Evolutionary conservation across 2,329 filamentous ascomycete species (phyloP).

Genomic region (Cyanodermella asteris): DNA sequence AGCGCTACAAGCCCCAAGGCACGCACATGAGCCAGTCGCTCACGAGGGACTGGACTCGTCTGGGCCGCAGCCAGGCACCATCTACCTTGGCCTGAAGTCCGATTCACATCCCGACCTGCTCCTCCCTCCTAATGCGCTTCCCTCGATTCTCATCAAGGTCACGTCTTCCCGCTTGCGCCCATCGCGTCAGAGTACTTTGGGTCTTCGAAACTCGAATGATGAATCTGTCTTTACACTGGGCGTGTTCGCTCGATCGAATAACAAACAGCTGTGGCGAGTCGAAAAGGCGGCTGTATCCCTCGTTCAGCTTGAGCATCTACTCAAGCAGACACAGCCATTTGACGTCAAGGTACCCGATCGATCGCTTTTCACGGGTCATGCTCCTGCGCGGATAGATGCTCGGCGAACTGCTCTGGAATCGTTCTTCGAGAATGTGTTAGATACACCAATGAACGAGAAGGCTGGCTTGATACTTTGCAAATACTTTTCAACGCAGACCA

Average conservation of each 20-base stretch:
- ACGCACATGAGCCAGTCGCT: too few relatives aligned
- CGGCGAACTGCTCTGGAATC: slow-evolving; percentile 57
- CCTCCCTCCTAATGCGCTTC: slow-evolving; percentile 69
- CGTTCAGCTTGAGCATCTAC: slow-evolving; percentile 55
- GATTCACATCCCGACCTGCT: slow-evolving; percentile 75
- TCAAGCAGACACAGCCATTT: slow-evolving; percentile 55
- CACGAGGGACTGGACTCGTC: too few relatives aligned
- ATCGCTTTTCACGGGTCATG: slow-evolving; percentile 72
- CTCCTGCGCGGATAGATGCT: slow-evolving; percentile 80
- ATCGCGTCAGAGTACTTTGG: slow-evolving; percentile 65
- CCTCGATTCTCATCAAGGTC: slow-evolving; percentile 66
- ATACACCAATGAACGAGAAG: slow-evolving; percentile 56
- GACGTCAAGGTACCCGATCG: slow-evolving; percentile 62
- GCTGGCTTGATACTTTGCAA: slow-evolving; percentile 66
- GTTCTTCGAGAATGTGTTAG: slow-evolving; percentile 69
- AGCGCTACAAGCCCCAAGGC: too few relatives aligned
- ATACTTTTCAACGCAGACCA: slow-evolving; percentile 53
- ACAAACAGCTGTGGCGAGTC: slow-evolving; percentile 70
- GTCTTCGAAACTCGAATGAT: slow-evolving; percentile 60
- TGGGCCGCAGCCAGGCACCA: too few relatives aligned
- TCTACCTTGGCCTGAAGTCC: slow-evolving; percentile 59
- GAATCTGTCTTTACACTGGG: slow-evolving; percentile 88
- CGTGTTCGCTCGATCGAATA: slow-evolving; percentile 54
- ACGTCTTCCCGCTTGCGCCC: slow-evolving; percentile 90
- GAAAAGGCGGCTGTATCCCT: slow-evolving; percentile 79